Conservation (phyloP, 208 protist genomes). For the Leishmania braziliensis region DNA sequence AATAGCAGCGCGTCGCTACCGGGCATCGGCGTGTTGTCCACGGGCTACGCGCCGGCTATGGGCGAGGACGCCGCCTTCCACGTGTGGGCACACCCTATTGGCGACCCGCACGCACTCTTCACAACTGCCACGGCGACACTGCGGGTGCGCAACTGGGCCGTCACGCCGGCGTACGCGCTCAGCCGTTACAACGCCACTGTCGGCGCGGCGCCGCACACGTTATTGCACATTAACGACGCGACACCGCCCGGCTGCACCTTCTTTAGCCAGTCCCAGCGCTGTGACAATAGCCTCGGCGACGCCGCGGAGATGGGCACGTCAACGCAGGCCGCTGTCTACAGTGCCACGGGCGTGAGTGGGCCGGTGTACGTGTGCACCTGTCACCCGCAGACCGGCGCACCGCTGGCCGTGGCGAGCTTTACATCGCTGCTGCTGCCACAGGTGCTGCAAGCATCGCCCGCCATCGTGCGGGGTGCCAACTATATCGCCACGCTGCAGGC, state of each 20-base stretch:
- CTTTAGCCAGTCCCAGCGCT: conserved; percentile 39
- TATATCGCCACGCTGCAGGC: conserved; percentile 52
- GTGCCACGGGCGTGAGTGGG: conserved; percentile 27
- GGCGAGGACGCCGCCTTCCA: conserved; percentile 44
- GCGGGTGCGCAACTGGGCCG: conserved; percentile 44
- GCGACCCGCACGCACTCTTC: conserved; percentile 37
- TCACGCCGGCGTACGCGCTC: conserved; percentile 38
- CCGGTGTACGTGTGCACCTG: conserved; percentile 60
- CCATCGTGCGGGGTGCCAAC: conserved; percentile 39
- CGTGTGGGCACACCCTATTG: conserved; percentile 49
- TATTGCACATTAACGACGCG: conserved; percentile 45
- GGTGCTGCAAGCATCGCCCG: conserved; percentile 36
- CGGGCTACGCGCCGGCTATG: conserved; percentile 44
- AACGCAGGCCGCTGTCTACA: conserved; percentile 8
- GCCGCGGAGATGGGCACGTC: conserved; percentile 21
- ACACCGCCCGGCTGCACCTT: conserved; percentile 48
- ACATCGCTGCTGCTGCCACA: conserved; percentile 51
- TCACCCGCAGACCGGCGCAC: conserved; percentile 11
- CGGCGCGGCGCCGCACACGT: conserved; percentile 11
- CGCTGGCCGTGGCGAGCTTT: conserved; percentile 38
- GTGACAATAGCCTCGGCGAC: conserved; percentile 19
- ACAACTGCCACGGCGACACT: conserved; percentile 55
- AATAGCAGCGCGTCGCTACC: conserved; percentile 31
- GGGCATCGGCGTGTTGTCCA: conserved; percentile 18
- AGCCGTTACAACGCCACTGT: conserved; percentile 38